Conservation (phyloP, 1,284 basidiomycete genomes). For the Sporisorium exsertum region DNA sequence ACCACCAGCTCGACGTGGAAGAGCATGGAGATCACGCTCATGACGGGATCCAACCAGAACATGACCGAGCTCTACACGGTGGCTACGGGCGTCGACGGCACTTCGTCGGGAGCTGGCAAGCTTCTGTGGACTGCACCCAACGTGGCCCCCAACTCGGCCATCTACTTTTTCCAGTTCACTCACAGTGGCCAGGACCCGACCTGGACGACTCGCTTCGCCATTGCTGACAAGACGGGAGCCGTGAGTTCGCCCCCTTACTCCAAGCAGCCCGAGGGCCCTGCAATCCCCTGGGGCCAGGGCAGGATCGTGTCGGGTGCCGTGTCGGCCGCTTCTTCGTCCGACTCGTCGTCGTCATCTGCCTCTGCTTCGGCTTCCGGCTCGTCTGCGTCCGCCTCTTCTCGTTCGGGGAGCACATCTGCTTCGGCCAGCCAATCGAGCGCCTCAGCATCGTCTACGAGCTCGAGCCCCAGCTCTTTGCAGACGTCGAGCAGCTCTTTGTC, state of each 20-base stretch:
- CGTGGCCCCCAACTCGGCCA: constrained; percentile 73
- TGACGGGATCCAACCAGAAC: constrained; percentile 79
- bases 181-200: constrained; percentile 70
- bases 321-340: constrained; percentile 13
- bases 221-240: constrained; percentile 74
- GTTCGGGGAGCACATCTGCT: constrained; percentile 2
- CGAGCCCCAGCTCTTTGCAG: constrained; percentile 16
- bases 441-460: constrained; percentile 13
- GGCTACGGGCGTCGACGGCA: constrained; percentile 76
- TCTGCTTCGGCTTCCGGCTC: constrained; percentile 12
- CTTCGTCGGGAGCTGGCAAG: constrained; percentile 70
- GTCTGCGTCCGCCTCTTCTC: constrained; percentile 10
- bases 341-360: not conserved
- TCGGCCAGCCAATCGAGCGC: constrained; percentile 15
- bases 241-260: constrained; percentile 72
- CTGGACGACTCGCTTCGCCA: constrained; percentile 86
- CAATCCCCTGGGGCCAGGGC: constrained; percentile 80
- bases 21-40: constrained; percentile 73
- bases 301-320: constrained; percentile 72
- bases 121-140: constrained; percentile 79
- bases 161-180: constrained; percentile 67
- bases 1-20: constrained; percentile 37
- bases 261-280: constrained; percentile 74
- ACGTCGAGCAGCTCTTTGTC: constrained; percentile 15
- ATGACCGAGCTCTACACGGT: constrained; percentile 80